Evolutionary conservation across 805 yeast species (phyloP).

Genomic region (Scheffersomyces coipomensis): DNA sequence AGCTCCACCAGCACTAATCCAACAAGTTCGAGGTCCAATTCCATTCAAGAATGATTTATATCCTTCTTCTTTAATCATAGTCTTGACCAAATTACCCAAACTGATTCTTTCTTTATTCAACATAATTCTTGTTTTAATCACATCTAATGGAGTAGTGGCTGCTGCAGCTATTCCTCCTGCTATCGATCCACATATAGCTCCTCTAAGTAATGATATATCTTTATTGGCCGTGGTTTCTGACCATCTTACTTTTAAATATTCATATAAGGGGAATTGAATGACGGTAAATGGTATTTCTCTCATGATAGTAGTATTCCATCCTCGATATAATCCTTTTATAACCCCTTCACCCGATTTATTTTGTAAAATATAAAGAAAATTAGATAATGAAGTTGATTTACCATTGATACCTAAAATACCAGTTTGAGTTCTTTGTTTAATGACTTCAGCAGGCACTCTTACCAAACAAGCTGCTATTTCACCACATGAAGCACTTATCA

Average conservation of each 20-base stretch:
- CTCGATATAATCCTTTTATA: constrained; percentile 79
- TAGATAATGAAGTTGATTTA: constrained; percentile 60
- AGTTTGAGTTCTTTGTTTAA: constrained; percentile 89
- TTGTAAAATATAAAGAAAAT: constrained; percentile 59
- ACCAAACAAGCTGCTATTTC: constrained; percentile 92
- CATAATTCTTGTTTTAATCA: constrained; percentile 84
- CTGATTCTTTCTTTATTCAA: constrained; percentile 52
- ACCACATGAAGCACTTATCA: constrained; percentile 86
- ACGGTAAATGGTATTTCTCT: constrained; percentile 96
- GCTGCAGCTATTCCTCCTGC: constrained; percentile 88
- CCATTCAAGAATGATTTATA: constrained; percentile 72
- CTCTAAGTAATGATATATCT: constrained; percentile 61
- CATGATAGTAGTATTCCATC: constrained; percentile 89
- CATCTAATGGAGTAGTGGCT: constrained; percentile 76
- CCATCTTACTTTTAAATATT: constrained; percentile 67
- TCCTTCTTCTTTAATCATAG: constrained; percentile 73
- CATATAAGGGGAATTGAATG: constrained; percentile 94
- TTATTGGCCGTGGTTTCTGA: constrained; percentile 31
- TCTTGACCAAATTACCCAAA: constrained; percentile 45
- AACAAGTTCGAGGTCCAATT: constrained; percentile 91
- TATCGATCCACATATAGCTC: constrained; percentile 79
- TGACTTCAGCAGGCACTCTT: constrained; percentile 95
- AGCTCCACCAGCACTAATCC: constrained; percentile 99
- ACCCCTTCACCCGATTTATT: constrained; percentile 79
- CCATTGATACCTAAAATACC: constrained; percentile 32